A percentile compares a stretch with the other conserved stretches of the same genome.
phyloP scores from a whole-genome alignment of 1,139 yeast genomes.

The Nakaseomyces glabratus region DNA sequence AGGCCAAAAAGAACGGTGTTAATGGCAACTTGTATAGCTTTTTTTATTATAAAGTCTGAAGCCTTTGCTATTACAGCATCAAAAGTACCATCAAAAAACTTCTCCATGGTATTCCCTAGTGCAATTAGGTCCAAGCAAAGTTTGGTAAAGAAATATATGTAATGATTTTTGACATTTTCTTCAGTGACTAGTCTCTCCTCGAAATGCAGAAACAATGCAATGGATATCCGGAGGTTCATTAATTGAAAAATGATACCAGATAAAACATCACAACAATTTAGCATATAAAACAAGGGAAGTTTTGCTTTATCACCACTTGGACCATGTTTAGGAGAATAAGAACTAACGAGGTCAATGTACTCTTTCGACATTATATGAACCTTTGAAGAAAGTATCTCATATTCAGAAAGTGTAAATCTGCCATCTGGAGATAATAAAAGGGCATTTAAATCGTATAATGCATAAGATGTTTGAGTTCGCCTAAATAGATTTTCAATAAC shows the following conservation, averaged over 20 bases:
- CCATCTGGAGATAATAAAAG: slow-evolving; percentile 1
- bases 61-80: slow-evolving; percentile 13
- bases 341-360: background rate
- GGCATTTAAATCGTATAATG: slow-evolving; percentile 1
- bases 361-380: slow-evolving; percentile 1
- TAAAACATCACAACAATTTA: background rate
- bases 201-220: slow-evolving; percentile 19
- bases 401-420: slow-evolving; percentile 1
- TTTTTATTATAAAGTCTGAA: slow-evolving; percentile 19
- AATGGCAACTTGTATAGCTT: slow-evolving; percentile 21
- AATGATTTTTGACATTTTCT: slow-evolving; percentile 15
- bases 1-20: slow-evolving; percentile 20
- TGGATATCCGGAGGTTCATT: slow-evolving; percentile 16
- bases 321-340: slow-evolving; percentile 3
- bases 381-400: background rate
- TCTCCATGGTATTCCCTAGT: slow-evolving; percentile 16
- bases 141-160: slow-evolving; percentile 19
- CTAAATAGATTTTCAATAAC: slow-evolving; percentile 20
- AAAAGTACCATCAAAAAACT: slow-evolving; percentile 19
- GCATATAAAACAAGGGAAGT: background rate
- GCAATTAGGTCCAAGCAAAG: slow-evolving; percentile 16
- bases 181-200: slow-evolving; percentile 12
- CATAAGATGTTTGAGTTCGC: slow-evolving; percentile 10
- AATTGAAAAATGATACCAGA: slow-evolving; percentile 14
- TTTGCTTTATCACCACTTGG: slow-evolving; percentile 2